Percentiles rank a stretch among this genome's conserved stretches.
Conservation (phyloP, 2,329 filamentous ascomycete genomes). For the Fusarium mangiferae region DNA sequence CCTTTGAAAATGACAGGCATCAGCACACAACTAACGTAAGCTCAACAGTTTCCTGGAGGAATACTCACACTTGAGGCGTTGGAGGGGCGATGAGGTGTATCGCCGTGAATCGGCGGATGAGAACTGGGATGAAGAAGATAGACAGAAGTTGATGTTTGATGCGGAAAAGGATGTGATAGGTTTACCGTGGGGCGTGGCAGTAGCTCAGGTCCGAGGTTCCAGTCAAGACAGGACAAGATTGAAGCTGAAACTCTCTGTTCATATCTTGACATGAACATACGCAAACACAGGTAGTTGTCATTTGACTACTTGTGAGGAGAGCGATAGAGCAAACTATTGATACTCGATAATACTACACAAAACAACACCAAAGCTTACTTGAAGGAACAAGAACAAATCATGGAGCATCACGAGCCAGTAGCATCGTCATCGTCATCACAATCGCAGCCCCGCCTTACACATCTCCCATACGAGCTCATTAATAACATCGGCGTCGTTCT, state of each 20-base stretch:
- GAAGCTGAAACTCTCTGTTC: background rate
- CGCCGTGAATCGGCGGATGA: background rate
- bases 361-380: background rate
- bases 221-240: background rate
- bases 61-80: background rate
- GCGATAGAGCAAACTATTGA: too few species aligned
- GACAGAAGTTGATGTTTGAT: conserved; percentile 9
- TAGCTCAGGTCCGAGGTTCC: background rate
- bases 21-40: background rate
- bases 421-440: background rate
- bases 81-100: background rate
- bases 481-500: conserved; percentile 56
- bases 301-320: background rate
- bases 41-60: background rate
- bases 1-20: background rate
- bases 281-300: background rate
- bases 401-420: background rate
- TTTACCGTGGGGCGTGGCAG: conserved; percentile 1
- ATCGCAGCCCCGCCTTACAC: conserved; percentile 8
- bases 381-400: background rate
- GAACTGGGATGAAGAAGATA: conserved; percentile 13
- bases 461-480: conserved; percentile 53
- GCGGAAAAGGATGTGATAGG: conserved; percentile 10
- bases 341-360: background rate
- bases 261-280: background rate